These are phyloP conservation scores for Diutina pseudorugosa DNA, from an alignment of 1,139 yeast species.

Conservation along the genomic window DNA sequence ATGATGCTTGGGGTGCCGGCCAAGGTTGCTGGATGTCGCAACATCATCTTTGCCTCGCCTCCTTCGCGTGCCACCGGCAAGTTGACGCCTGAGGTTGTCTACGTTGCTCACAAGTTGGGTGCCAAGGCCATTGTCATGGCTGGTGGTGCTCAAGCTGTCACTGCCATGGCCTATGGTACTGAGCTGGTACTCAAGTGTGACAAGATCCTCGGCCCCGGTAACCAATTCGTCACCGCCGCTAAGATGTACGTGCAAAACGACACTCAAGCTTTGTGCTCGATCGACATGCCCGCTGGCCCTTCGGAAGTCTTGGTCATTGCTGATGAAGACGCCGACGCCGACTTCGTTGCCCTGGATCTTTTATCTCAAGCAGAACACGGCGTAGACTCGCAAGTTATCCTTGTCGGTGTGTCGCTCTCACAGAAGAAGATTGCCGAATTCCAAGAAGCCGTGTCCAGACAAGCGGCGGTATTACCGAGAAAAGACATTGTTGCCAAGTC, in stretches of 20 bases:
- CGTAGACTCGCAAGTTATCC: slow-evolving; percentile 89
- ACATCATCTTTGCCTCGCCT: slow-evolving; percentile 94
- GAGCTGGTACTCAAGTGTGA: slow-evolving; percentile 86
- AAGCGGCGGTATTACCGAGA: slow-evolving; percentile 82
- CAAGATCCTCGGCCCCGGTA: slow-evolving; percentile 96
- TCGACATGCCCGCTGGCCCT: slow-evolving; percentile 99
- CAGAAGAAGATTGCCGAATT: slow-evolving; percentile 49
- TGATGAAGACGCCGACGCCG: slow-evolving; percentile 78
- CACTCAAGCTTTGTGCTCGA: slow-evolving; percentile 86
- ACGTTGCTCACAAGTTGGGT: slow-evolving; percentile 92
- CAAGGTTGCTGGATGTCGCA: slow-evolving; percentile 91
- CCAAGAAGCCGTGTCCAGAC: slow-evolving; percentile 71
- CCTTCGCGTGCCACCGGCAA: slow-evolving; percentile 87
- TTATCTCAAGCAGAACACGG: slow-evolving; percentile 99
- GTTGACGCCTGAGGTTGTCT: slow-evolving; percentile 92
- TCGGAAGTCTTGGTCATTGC: slow-evolving; percentile 93
- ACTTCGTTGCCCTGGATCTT: slow-evolving; percentile 90
- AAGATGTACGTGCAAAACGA: slow-evolving; percentile 96
- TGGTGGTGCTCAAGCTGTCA: slow-evolving; percentile 98
- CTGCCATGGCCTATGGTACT: slow-evolving; percentile 98
- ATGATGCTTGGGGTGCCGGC: slow-evolving; percentile 99
- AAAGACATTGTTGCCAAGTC: slow-evolving; percentile 87
- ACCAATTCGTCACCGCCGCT: slow-evolving; percentile 98
- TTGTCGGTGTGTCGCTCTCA: slow-evolving; percentile 68
- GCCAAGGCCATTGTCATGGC: slow-evolving; percentile 85